Evolutionary conservation across 108 stramenopile genomes (phyloP), one percentile per base, ranked within the genome.

Genomic region (Chaetoceros tenuissimus): DNA sequence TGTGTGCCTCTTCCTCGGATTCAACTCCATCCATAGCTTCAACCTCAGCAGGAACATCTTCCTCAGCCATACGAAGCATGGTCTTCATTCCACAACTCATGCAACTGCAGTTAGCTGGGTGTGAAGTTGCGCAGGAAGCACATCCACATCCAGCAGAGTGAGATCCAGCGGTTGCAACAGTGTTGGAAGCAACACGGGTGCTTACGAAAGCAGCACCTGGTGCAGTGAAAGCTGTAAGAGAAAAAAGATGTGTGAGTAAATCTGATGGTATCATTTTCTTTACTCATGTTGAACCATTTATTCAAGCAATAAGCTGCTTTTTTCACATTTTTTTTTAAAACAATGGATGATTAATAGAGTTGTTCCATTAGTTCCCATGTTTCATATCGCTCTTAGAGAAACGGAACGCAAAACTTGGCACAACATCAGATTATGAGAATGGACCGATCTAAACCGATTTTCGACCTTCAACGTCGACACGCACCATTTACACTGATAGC

Each of bases 21-120:
- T 68, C 81, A 28, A 86, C 72, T 28, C 87, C 92, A 60, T 93
- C 92, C 73, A 89, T 63, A 30, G 87, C 81, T 25, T 59, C 79
- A 25, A 89, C 92, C 49, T 87, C 87, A 20, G 72, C 66, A 46
- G 87, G 82, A 10, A 82, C 80, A 7, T 71, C 78, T n/a, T 49
- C 60, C 51, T 69, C 64, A 52, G 56, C 73, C 48, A 67, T 51
- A 20, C 65, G 28, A n/a, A 55, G 67, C 17, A 69, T 67, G 60
- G 29, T 29, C 60, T 46, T 62, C 48, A 68, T 57, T 24, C 57
- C 53, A 60, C 77, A 82, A 21, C 56, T 54, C 27, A 45, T 55
- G 54, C 78, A 80, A 1, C 20, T 31, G 53, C 78, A 80, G 45
- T 62, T 63, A 19, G 74, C 54, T 13, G 5, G 34, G 8, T 10